Base-by-base conservation (phyloP, 495 filamentous ascomycete genomes). In the Cairneyella variabilis region DNA sequence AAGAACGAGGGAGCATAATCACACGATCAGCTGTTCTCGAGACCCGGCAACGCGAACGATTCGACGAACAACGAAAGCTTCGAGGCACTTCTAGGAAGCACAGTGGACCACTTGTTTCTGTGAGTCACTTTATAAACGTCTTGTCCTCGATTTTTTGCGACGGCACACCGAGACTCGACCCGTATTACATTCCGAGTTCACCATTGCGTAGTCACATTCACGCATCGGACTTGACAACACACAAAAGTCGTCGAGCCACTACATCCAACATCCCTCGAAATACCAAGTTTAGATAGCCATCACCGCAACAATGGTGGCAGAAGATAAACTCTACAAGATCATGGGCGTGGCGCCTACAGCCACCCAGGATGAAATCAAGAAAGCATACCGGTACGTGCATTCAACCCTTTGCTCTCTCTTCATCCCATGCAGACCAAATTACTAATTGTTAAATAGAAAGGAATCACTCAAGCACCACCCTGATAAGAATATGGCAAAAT, bases 401-500 rank as follows among this genome's bases (percentile, higher is more conserved):
- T 25, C n/a, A 7, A 7, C 40, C 30, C 53, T 51, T 43, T 48
- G 25, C 52, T 17, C 56, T 49, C 34, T 21, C 49, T 53, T 51
- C 37, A 52, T 16, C 11, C 38, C 36, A 22, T 39, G 39, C 39
- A 41, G 18, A 48, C 16, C n/a, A 20, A 41, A 55, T 60, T 50
- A 62, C 38, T 36, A 34, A 34, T 51, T 10, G 8, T 17, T 50
- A n/a, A n/a, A n/a, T 57, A 91, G 89, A 57, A 95, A 93, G 76
- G 78, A 81, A 32, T 95, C 93, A 39, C 72, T 98, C 65, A 97
- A 96, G 74, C 84, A 83, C 65, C 93, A 98, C 64, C 93, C 93
- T 0, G 93, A 98, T 70, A 97, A 97, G 76, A 97, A 97, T 74
- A 92, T 91, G 66, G 86, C 95, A 69, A 89, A 93, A 60, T 85